phyloP scores from a whole-genome alignment of 2,329 filamentous ascomycete genomes.

The Epichloe aotearoae region DNA sequence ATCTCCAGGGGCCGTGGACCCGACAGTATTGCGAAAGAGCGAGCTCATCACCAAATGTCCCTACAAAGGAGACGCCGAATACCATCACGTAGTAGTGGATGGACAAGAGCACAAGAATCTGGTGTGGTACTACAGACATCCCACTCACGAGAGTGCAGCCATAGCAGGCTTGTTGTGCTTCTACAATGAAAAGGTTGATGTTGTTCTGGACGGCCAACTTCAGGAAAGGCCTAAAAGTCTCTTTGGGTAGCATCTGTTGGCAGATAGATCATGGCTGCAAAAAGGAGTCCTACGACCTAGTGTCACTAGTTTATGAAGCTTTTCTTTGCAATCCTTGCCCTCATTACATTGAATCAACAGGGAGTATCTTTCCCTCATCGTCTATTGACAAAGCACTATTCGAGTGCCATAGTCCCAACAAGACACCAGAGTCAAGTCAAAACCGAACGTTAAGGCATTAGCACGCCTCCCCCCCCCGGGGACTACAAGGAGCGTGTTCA shows the following conservation, averaged over 20 bases:
- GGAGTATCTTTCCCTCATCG: too few relatives aligned
- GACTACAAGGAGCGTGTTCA: too few relatives aligned
- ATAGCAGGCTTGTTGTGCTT: conserved; percentile 48
- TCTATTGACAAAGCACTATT: too few relatives aligned
- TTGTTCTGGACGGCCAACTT: conserved; percentile 38
- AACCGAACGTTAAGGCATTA: too few relatives aligned
- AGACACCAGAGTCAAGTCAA: too few relatives aligned
- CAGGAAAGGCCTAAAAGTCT: conserved; percentile 5
- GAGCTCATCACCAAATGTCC: conserved; percentile 44
- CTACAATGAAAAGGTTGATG: conserved; percentile 55
- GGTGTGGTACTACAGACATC: conserved; percentile 49
- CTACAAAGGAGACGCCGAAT: conserved; percentile 54
- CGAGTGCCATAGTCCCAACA: too few relatives aligned
- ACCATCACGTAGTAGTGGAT: conserved; percentile 40
- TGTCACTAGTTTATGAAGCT: not conserved
- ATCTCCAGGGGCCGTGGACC: conserved; percentile 36
- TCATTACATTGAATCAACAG: not conserved
- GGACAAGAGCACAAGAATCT: conserved; percentile 33
- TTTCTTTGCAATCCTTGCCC: not conserved
- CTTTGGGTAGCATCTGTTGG: not conserved
- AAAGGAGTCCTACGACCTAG: not conserved
- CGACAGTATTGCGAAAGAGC: conserved; percentile 32
- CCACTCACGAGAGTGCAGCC: conserved; percentile 40
- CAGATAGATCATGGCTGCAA: not conserved
- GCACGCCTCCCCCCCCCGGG: too few relatives aligned